Conservation (phyloP, 352 stramenopile species). For the Globisporangium radiosum region DNA sequence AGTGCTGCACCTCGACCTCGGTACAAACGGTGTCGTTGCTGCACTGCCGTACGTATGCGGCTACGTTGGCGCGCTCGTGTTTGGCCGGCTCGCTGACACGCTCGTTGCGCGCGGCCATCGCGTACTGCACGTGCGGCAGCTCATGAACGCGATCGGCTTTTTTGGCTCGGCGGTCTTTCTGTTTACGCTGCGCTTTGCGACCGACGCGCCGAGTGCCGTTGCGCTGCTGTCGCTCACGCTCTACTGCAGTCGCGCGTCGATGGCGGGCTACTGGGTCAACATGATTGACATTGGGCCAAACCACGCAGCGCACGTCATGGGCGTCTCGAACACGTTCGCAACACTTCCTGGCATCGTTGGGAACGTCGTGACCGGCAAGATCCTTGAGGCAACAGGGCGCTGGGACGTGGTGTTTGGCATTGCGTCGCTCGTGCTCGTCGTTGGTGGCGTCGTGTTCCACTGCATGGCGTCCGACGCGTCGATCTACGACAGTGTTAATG, state of each 20-base stretch:
- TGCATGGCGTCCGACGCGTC: slow-evolving; percentile 69
- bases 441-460: slow-evolving; percentile 72
- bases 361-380: slow-evolving; percentile 79
- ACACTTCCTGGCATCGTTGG: slow-evolving; percentile 81
- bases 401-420: slow-evolving; percentile 86
- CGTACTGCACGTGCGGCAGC: slow-evolving; percentile 68
- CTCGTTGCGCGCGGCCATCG: slow-evolving; percentile 59
- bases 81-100: slow-evolving; percentile 58
- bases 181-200: slow-evolving; percentile 64
- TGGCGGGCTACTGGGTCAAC: slow-evolving; percentile 85
- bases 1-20: slow-evolving; percentile 68
- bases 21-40: slow-evolving; percentile 54
- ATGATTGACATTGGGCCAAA: slow-evolving; percentile 85
- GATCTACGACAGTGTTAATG: slow-evolving; percentile 33
- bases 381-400: slow-evolving; percentile 55
- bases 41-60: slow-evolving; percentile 75
- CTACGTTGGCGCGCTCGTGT: slow-evolving; percentile 68
- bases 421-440: slow-evolving; percentile 57
- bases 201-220: slow-evolving; percentile 40
- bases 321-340: slow-evolving; percentile 80
- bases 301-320: slow-evolving; percentile 82
- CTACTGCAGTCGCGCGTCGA: slow-evolving; percentile 66
- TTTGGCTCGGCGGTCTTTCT: slow-evolving; percentile 67
- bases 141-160: slow-evolving; percentile 73
- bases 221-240: slow-evolving; percentile 68